Evolutionary conservation across 306 rosid species (phyloP), one percentile per base, ranked within the genome.

Genomic region (Rosa rugosa): DNA sequence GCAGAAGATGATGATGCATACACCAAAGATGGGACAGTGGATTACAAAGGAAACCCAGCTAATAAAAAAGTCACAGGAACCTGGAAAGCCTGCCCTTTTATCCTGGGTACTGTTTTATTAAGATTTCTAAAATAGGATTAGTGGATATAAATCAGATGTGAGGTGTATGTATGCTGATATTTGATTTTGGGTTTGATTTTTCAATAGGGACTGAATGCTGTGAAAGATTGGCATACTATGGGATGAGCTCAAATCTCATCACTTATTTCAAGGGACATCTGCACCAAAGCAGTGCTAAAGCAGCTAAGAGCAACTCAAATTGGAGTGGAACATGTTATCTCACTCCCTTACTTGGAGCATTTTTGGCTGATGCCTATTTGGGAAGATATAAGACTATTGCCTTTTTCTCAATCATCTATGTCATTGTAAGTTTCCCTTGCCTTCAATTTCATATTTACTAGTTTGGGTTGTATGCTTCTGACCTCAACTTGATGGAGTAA

Each of bases 371-470:
- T 86, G 81, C 97, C 54, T 90, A 89, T 77, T 87, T 92, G 42
- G 97, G 97, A 80, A 87, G 97, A 90, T 90, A 86, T 68, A 81
- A 89, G 90, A 92, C 97, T 7, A 92, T 92, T 75, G 93, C 93
- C 45, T 0, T 51, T 25, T 92, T 92, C 71, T 92, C 97, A 65
- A 84, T 90, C 54, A 51, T 92, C 77, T 92, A 89, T 85, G 87
- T 85, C 57, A 31, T 87, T 85, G 96, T 92, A 75, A 87, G 93
- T 84, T 74, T 65, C 17, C 23, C 9, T 68, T 68, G 16, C 75
- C 76, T 69, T 78, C 64, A 54, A 47, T 36, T 31, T 2, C 16
- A 18, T 22, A 42, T 14, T 5, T 5, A 8, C 40, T 6, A 17
- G 46, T 16, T 17, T 38, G 23, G 34, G 34, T 31, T 31, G 34